A percentile compares a stretch with the other conserved stretches of the same genome.
Evolutionary conservation across 1,284 basidiomycete species (phyloP).

Genomic region (Quambalaria eucalypti): DNA sequence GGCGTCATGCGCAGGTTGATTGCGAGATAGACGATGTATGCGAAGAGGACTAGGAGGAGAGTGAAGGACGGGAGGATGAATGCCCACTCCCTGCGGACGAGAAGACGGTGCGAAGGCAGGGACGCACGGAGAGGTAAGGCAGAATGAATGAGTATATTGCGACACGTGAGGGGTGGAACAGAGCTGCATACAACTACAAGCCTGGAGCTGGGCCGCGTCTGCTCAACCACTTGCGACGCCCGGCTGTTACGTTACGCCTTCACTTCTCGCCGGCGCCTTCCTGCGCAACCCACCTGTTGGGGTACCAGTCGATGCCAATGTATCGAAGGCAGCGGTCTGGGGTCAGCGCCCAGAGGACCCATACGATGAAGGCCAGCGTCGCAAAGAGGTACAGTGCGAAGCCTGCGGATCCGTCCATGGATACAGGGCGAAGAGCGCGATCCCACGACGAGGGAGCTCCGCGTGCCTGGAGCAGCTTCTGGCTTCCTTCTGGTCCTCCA

Average conservation of each 20-base stretch:
- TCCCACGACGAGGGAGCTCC: background rate
- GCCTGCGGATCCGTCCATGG: constrained; percentile 8
- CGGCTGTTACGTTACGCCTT: background rate
- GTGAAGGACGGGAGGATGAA: constrained; percentile 30
- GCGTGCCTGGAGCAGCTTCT: too few relatives aligned
- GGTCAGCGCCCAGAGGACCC: constrained; percentile 24
- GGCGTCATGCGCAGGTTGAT: constrained; percentile 20
- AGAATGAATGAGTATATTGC: background rate
- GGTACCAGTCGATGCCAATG: constrained; percentile 32
- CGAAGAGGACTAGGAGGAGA: constrained; percentile 20
- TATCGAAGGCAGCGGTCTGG: constrained; percentile 18
- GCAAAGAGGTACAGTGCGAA: constrained; percentile 34
- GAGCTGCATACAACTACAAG: too few relatives aligned
- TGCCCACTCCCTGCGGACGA: constrained; percentile 24
- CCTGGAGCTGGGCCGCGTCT: too few relatives aligned
- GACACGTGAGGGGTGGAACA: too few relatives aligned
- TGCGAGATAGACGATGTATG: constrained; percentile 25
- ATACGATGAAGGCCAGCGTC: constrained; percentile 22
- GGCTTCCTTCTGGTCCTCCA: background rate
- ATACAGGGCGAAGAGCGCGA: background rate
- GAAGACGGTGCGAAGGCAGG: background rate
- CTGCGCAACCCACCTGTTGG: constrained; percentile 15
- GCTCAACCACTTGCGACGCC: too few relatives aligned
- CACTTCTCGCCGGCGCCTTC: background rate
- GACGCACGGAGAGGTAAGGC: background rate